Conservation (phyloP, 1,284 basidiomycete species). For the Ceratobasidium papillatum region DNA sequence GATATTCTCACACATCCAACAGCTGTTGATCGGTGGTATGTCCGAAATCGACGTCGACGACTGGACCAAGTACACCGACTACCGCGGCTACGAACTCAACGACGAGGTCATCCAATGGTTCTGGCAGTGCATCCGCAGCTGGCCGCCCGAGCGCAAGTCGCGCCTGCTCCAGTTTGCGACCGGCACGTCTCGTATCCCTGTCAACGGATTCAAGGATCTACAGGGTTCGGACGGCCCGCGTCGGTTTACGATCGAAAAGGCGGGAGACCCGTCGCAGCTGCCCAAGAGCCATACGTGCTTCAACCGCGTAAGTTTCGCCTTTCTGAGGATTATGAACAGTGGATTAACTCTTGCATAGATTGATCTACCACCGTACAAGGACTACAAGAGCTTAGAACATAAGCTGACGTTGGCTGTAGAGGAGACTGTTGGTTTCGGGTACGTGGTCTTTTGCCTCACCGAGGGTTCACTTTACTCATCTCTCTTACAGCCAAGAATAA, state of each 20-base stretch:
- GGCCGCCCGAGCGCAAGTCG: slow-evolving; percentile 96
- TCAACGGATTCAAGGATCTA: slow-evolving; percentile 99
- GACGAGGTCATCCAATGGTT: slow-evolving; percentile 99
- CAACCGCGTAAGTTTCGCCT: slow-evolving; percentile 64
- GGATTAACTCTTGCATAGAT: slow-evolving; percentile 52
- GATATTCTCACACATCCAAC: neutral
- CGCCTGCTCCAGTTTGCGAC: slow-evolving; percentile 96
- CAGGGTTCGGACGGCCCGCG: slow-evolving; percentile 97
- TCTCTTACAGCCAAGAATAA: slow-evolving; percentile 40
- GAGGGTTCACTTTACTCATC: slow-evolving; percentile 25
- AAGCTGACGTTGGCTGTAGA: slow-evolving; percentile 92
- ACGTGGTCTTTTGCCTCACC: slow-evolving; percentile 49
- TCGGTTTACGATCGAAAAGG: slow-evolving; percentile 95
- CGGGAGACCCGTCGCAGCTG: slow-evolving; percentile 88
- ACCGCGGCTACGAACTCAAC: slow-evolving; percentile 82
- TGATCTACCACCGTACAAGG: slow-evolving; percentile 91
- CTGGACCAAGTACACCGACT: slow-evolving; percentile 88
- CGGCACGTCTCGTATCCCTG: slow-evolving; percentile 95
- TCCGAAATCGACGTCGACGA: slow-evolving; percentile 96
- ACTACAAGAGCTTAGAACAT: slow-evolving; percentile 88
- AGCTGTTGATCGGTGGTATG: slow-evolving; percentile 95
- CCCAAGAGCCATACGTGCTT: slow-evolving; percentile 74
- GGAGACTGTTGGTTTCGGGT: slow-evolving; percentile 65
- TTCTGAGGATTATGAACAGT: neutral
- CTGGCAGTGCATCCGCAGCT: slow-evolving; percentile 97